These are phyloP conservation scores for Solanum corneliomulleri DNA, from an alignment of 257 asterid genomes.

Conservation along the genomic window DNA sequence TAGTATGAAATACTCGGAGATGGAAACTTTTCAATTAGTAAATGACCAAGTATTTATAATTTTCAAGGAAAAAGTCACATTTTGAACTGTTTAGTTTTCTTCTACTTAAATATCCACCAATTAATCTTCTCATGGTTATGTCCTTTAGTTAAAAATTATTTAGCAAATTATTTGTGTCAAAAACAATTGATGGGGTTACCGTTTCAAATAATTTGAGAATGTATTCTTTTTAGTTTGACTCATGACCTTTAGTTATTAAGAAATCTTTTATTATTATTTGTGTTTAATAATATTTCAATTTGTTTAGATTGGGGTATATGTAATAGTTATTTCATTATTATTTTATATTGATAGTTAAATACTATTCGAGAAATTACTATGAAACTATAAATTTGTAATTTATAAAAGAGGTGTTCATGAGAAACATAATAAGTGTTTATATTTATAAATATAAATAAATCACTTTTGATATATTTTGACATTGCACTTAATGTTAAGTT, in stretches of 20 bases:
- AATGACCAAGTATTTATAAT: too few species aligned
- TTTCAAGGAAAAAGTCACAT: not conserved
- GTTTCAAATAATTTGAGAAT: too few species aligned
- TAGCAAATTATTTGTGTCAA: not conserved
- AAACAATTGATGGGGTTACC: not conserved
- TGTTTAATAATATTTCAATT: too few species aligned
- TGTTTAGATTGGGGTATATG: not conserved
- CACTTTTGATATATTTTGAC: too few species aligned
- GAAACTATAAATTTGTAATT: not conserved
- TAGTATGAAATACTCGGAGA: too few species aligned
- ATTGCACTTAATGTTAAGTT: too few species aligned
- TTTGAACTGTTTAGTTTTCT: not conserved
- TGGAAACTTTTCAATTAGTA: too few species aligned
- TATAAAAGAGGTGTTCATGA: not conserved
- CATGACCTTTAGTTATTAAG: not conserved
- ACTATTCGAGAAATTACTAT: not conserved
- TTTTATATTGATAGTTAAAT: not conserved
- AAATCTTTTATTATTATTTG: too few species aligned
- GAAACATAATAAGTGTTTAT: not conserved
- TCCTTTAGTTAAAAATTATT: too few species aligned
- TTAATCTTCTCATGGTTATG: too few species aligned
- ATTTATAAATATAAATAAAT: too few species aligned
- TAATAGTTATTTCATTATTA: not conserved
- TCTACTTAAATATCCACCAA: not conserved
- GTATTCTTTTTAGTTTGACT: too few species aligned